A percentile compares a stretch with the other conserved stretches of the same genome.
Evolutionary conservation across 805 yeast genomes (phyloP).

Genomic region (Candida loeiensis): DNA sequence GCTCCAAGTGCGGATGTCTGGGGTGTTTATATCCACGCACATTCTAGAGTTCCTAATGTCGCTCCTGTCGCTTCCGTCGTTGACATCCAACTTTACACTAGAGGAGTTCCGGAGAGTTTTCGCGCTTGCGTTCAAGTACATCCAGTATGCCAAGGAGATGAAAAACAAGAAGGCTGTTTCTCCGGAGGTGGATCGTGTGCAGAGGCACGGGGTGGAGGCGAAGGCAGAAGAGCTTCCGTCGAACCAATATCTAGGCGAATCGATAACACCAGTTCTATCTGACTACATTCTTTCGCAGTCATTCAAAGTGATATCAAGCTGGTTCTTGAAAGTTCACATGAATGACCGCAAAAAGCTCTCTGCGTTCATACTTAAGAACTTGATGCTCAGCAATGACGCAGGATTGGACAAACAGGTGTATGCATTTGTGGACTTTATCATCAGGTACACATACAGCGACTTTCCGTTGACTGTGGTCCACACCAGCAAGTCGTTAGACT

Average conservation of each 20-base stretch:
- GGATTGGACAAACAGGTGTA: constrained; percentile 49
- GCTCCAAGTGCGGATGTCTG: constrained; percentile 71
- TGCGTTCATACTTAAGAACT: constrained; percentile 58
- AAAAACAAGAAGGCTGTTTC: constrained; percentile 23
- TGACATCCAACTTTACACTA: constrained; percentile 67
- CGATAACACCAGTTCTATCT: constrained; percentile 47
- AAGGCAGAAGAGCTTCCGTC: constrained; percentile 54
- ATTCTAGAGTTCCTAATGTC: constrained; percentile 72
- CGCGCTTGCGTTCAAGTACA: constrained; percentile 77
- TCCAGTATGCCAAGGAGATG: constrained; percentile 63
- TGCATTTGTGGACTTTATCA: constrained; percentile 65
- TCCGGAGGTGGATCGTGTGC: constrained; percentile 13
- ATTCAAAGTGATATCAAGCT: constrained; percentile 61
- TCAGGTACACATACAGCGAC: constrained; percentile 64
- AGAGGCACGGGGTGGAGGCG: constrained; percentile 44
- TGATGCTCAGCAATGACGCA: constrained; percentile 26
- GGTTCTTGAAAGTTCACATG: constrained; percentile 66
- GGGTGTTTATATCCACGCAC: constrained; percentile 64
- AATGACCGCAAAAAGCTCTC: constrained; percentile 57
- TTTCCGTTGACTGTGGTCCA: constrained; percentile 47
- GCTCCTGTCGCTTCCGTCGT: constrained; percentile 59
- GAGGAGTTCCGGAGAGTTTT: constrained; percentile 79
- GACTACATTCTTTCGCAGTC: constrained; percentile 63
- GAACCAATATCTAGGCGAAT: constrained; percentile 38
- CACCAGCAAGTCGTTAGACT: constrained; percentile 2